Percentiles rank a stretch among this genome's conserved stretches.
Conservation (phyloP, 176 grass and related monocot species). For the Oryza officinalis region DNA sequence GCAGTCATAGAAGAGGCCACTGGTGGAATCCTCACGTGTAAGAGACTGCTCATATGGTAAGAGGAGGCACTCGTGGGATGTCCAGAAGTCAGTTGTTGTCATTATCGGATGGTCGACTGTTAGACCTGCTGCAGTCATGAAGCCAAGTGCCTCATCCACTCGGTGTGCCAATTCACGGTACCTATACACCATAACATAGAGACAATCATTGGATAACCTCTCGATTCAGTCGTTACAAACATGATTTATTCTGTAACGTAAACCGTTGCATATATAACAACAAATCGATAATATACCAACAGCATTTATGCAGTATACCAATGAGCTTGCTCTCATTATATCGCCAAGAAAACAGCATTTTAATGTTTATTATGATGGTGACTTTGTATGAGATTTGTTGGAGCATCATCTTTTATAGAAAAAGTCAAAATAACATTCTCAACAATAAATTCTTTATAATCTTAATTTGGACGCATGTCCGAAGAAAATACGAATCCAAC, state of each 20-base stretch:
- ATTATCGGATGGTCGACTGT: slow-evolving; percentile 93
- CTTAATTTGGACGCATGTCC: neutral
- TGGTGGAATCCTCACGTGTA: slow-evolving; percentile 91
- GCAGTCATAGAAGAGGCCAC: slow-evolving; percentile 90
- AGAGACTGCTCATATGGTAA: slow-evolving; percentile 93
- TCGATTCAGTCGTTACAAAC: neutral
- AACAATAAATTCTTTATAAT: neutral
- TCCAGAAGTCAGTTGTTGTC: slow-evolving; percentile 97
- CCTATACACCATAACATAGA: slow-evolving; percentile 39
- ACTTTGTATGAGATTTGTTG: neutral
- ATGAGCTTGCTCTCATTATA: neutral
- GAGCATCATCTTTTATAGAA: neutral
- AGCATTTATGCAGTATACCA: neutral
- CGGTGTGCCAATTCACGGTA: slow-evolving; percentile 89
- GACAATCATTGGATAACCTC: slow-evolving; percentile 1
- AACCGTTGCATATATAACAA: neutral
- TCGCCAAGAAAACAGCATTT: neutral
- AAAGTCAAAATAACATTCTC: slow-evolving; percentile 13
- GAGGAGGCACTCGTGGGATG: slow-evolving; percentile 94
- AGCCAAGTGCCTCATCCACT: slow-evolving; percentile 93
- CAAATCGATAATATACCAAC: neutral
- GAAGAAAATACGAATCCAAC: slow-evolving; percentile 7
- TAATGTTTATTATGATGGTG: slow-evolving; percentile 8
- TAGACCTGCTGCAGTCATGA: slow-evolving; percentile 93
- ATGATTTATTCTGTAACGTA: neutral